Evolutionary conservation across 495 filamentous ascomycete species (phyloP), one percentile per base, ranked within the genome.

Genomic region (Penicillium canariense): DNA sequence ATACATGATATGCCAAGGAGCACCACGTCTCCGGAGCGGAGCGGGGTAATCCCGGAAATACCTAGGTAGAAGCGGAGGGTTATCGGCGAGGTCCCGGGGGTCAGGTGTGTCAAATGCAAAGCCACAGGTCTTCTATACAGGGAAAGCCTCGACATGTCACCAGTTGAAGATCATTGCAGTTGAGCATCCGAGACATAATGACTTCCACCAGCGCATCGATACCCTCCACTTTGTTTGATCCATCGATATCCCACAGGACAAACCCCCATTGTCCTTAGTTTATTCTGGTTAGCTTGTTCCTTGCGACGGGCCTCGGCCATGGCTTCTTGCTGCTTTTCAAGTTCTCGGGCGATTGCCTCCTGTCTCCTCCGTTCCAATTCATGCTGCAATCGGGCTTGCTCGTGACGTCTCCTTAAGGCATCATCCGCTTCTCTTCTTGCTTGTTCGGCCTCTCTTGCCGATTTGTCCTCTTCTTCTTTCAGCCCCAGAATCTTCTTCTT

Each of bases 211-310:
- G 43, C 46, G 32, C 84, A 87, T 4, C 60, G 56, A 62, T 43
- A 86, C 0, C 84, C 84, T 27, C 39, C 20, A 10, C 62, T 62
- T 12, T 23, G 45, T 27, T 50, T 50, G 23, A 59, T 51, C 47
- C 56, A 54, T 26, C 5, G 36, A 35, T 15, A 59, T 6, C 47
- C 56, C 22, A 12, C 1, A 34, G 36, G 27, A 59, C 83, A 88
- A 0, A 64, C 28, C 0, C 84, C 84, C 73, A 82, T 75, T 12
- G 53, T 38, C 52, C 51, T 54, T 49, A 86, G 58, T 54, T 76
- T 82, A 35, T 57, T 50, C 71, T 81, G 70, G 8, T 55, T 62
- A 35, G 54, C 56, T 25, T 63, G 56, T 58, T 84, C 81, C 63
- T 70, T 68, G 46, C 52, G 63, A 18, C 64, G 51, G 18, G 22